Evolutionary conservation across 129 eudicot species (phyloP).

Genomic region (Flaveria linearis): DNA sequence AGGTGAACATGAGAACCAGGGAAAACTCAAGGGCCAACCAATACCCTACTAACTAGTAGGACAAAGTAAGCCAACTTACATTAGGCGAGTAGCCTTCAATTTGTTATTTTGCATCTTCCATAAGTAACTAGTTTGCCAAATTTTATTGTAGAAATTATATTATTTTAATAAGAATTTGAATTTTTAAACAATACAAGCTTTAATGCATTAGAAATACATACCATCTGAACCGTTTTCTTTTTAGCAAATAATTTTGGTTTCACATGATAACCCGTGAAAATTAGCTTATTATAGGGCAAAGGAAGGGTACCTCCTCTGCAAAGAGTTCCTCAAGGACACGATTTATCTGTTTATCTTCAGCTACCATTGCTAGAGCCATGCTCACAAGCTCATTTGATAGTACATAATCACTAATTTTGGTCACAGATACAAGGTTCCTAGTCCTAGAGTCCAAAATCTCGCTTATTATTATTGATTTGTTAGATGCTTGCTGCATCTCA

Average conservation of each 20-base stretch:
- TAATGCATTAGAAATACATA: background rate
- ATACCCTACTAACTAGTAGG: no score
- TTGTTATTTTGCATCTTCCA: background rate
- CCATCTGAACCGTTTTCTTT: background rate
- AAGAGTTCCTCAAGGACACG: slow-evolving; percentile 96
- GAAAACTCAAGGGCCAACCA: no score
- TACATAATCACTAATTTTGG: slow-evolving; percentile 94
- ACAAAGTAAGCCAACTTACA: no score
- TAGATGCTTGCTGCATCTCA: slow-evolving; percentile 96
- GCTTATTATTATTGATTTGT: slow-evolving; percentile 90
- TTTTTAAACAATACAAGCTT: background rate
- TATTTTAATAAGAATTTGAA: background rate
- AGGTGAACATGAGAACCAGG: no score
- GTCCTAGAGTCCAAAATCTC: slow-evolving; percentile 97
- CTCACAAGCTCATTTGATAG: slow-evolving; percentile 96
- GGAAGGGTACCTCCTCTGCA: slow-evolving; percentile 79
- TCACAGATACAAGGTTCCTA: slow-evolving; percentile 89
- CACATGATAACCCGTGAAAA: background rate
- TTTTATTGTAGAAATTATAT: no score
- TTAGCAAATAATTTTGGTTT: slow-evolving; percentile 1
- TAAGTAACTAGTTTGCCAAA: background rate
- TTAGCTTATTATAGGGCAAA: background rate
- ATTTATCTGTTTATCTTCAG: slow-evolving; percentile 96
- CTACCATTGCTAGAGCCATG: slow-evolving; percentile 99
- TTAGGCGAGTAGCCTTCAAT: no score